A percentile compares a stretch with the other conserved stretches of the same genome.
Evolutionary conservation across 805 yeast species (phyloP).

Genomic region (Torulaspora microellipsoides): DNA sequence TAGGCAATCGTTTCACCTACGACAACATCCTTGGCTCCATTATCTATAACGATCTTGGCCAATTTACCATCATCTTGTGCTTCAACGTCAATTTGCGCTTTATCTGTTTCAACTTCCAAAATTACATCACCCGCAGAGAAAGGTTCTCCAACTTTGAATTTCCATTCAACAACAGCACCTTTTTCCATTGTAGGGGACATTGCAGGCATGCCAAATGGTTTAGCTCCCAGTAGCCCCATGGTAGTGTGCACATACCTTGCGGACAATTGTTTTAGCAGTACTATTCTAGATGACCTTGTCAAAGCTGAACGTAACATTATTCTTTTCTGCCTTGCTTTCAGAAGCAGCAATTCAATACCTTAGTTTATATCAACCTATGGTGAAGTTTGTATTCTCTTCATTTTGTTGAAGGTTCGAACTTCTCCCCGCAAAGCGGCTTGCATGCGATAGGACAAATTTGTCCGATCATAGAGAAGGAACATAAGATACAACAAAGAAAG

Average conservation of each 20-base stretch:
- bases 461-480: too few relatives aligned
- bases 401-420: too few relatives aligned
- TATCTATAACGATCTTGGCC: conserved; percentile 63
- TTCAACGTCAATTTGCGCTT: conserved; percentile 78
- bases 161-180: conserved; percentile 92
- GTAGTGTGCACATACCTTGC: conserved; percentile 26
- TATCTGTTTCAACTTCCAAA: conserved; percentile 81
- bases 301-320: conserved; percentile 11
- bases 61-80: conserved; percentile 88
- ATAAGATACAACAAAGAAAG: not conserved
- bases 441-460: too few relatives aligned
- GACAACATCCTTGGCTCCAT: conserved; percentile 74
- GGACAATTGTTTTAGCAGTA: conserved; percentile 7
- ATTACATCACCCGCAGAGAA: conserved; percentile 80
- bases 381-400: too few relatives aligned
- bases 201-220: conserved; percentile 86
- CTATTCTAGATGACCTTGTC: conserved; percentile 5
- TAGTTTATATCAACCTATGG: too few relatives aligned
- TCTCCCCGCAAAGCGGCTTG: too few relatives aligned
- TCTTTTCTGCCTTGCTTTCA: not conserved
- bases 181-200: conserved; percentile 98
- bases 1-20: conserved; percentile 92
- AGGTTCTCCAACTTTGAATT: conserved; percentile 67
- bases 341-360: too few relatives aligned
- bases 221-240: conserved; percentile 25